phyloP scores from a whole-genome alignment of 306 rosid genomes.

The Trifolium dubium region DNA sequence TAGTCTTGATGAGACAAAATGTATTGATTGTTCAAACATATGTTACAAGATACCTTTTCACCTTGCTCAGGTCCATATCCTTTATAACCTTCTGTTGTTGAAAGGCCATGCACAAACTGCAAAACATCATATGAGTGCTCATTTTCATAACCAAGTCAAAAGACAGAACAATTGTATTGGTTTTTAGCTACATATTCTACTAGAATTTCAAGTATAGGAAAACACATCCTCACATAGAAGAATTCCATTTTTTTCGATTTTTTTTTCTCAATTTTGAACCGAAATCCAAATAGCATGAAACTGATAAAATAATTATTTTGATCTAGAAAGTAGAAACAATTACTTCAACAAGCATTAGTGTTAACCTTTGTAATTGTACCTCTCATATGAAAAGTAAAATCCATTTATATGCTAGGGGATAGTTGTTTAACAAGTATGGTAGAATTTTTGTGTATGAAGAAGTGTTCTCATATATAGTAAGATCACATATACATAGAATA shows the following conservation, averaged over 20 bases:
- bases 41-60: slow-evolving; percentile 57
- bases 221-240: too few species aligned
- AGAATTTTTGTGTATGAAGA: neutral
- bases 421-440: slow-evolving; percentile 1
- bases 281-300: too few species aligned
- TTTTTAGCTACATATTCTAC: too few species aligned
- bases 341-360: slow-evolving; percentile 10
- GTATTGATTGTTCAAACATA: slow-evolving; percentile 33
- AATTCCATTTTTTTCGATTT: neutral
- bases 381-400: neutral
- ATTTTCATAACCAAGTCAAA: slow-evolving; percentile 18
- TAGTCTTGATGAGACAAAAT: too few species aligned
- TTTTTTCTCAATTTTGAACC: too few species aligned
- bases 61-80: slow-evolving; percentile 91
- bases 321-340: too few species aligned
- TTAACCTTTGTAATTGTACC: neutral
- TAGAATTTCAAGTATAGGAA: too few species aligned
- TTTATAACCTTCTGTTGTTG: slow-evolving; percentile 63
- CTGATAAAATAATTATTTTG: too few species aligned
- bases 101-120: slow-evolving; percentile 74
- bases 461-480: neutral
- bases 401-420: neutral
- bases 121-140: slow-evolving; percentile 31
- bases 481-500: neutral
- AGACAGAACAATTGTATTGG: too few species aligned